Conservation (phyloP, 176 grass and related monocot genomes). For the Cenchrus purpureus region DNA sequence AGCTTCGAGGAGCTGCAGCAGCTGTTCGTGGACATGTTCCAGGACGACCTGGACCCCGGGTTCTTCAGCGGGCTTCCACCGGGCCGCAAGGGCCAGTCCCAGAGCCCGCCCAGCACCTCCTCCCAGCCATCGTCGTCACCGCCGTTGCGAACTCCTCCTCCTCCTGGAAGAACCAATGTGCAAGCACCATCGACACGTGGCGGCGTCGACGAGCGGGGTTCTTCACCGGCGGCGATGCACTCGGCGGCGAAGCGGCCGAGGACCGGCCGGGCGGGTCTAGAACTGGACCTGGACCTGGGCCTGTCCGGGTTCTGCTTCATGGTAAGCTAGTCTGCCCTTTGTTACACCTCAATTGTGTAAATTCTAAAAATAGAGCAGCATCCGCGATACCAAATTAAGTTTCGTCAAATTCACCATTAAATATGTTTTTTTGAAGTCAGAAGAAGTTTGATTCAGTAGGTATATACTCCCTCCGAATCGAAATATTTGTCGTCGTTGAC, state of each 20-base stretch:
- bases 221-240: neutral
- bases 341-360: too few relatives aligned
- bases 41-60: conserved; percentile 45
- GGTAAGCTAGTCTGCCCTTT: conserved; percentile 24
- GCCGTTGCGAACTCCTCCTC: neutral
- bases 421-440: too few relatives aligned
- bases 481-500: too few relatives aligned
- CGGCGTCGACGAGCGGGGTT: conserved; percentile 20
- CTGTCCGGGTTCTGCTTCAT: conserved; percentile 37
- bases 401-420: too few relatives aligned
- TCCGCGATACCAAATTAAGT: too few relatives aligned
- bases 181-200: neutral
- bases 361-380: too few relatives aligned
- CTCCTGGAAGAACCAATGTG: neutral
- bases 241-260: conserved; percentile 26
- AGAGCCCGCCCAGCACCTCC: neutral
- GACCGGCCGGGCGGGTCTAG: neutral
- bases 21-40: conserved; percentile 83
- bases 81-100: neutral
- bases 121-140: neutral
- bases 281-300: neutral
- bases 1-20: conserved; percentile 85
- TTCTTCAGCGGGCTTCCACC: conserved; percentile 2
- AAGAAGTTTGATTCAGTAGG: too few relatives aligned
- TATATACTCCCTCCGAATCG: too few relatives aligned